Evolutionary conservation across 768 basidiomycete genomes (phyloP), one percentile per base, ranked within the genome.

Genomic region (Mycena chlorophos): DNA sequence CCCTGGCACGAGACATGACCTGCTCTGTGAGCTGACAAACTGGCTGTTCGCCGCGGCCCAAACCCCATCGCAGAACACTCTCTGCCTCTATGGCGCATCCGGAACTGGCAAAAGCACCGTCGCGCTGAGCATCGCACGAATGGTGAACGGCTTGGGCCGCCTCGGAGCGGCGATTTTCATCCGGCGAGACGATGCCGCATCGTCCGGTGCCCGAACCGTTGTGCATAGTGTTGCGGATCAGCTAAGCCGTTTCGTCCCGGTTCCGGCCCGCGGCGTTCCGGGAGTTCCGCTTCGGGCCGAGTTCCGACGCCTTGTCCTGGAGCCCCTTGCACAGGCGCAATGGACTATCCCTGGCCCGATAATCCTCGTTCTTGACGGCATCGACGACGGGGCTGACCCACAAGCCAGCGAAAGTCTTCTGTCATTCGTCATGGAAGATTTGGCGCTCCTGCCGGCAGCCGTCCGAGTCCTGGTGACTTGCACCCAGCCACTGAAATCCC

Each of bases 401-500:
- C 20, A 34, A 5, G 20, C 30, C 64, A 65, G 19, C 46, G 56
- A 19, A 40, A 5, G 50, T 2, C 52, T 71, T 30, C 49, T 72
- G 8, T 39, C 20, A n/a, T 47, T 57, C 26, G 38, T 63, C 10
- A 52, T 49, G 2, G 49, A 55, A 5, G 57, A 61, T 20, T 53
- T 53, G 3, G 27, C 38, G 13, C 10, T 46, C 17, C 57, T 67
- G 17, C 65, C 66, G 2, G 29, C 45, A 8, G 55, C 52, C 38
- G 60, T 64, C 38, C 63, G 63, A 6, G 54, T 70, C 39, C 28
- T 68, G 20, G 40, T 69, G 43, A 69, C 69, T 17, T 17, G 20
- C 38, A 38, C n/a, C 12, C 8, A 4, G 19, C 31, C 13, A 20
- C 30, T 23, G 10, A 12, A 6, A 17, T 37, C 37, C 22, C 5